These are phyloP conservation scores for Hypoxylon sp. DNA, from an alignment of 2,329 filamentous ascomycete genomes.

Conservation along the genomic window DNA sequence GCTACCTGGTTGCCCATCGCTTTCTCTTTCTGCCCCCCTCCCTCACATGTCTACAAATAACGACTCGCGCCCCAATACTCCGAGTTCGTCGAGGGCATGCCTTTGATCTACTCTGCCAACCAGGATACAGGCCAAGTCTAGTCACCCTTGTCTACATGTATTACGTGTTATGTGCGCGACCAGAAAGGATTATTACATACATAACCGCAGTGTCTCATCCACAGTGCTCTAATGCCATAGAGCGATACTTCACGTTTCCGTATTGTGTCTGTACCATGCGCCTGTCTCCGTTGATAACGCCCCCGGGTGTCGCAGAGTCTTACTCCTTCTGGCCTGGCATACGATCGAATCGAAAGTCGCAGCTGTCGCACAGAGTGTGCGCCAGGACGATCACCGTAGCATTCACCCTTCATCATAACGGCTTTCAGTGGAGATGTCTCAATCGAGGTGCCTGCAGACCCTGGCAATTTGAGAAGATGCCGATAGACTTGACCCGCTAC, in stretches of 20 bases:
- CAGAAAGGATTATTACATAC: not conserved
- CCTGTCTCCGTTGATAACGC: not conserved
- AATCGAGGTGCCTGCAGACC: not conserved
- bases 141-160: not conserved
- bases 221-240: slow-evolving; percentile 18
- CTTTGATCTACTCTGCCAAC: not conserved
- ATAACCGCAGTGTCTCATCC: not conserved
- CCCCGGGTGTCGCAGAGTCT: slow-evolving; percentile 22
- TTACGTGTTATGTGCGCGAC: not conserved
- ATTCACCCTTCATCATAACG: slow-evolving; percentile 6
- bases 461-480: not conserved
- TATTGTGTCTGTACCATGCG: not conserved
- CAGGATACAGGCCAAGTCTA: not conserved
- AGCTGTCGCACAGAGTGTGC: slow-evolving; percentile 1
- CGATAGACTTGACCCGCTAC: slow-evolving; percentile 2
- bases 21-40: too few relatives aligned
- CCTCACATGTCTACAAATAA: not conserved
- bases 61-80: not conserved
- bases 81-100: not conserved
- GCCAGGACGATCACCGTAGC: slow-evolving; percentile 8
- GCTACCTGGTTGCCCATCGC: not conserved
- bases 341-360: slow-evolving; percentile 7
- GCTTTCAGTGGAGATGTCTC: not conserved
- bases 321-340: slow-evolving; percentile 4
- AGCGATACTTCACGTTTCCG: slow-evolving; percentile 13